phyloP scores from a whole-genome alignment of 768 basidiomycete genomes.

The Rhizopogon vinicolor region DNA sequence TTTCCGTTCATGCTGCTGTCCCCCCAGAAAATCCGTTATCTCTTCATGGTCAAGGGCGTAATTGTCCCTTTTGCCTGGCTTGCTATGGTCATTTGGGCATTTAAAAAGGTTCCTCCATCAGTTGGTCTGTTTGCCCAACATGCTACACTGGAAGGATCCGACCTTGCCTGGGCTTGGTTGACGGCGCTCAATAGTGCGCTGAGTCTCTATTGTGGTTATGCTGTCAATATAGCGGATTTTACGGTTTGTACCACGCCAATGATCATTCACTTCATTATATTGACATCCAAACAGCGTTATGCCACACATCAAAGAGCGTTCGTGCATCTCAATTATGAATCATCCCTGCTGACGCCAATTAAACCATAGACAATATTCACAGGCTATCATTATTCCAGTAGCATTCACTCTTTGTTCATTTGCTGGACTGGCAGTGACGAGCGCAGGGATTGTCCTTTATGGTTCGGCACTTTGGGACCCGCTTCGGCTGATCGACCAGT shows the following conservation, averaged over 20 bases:
- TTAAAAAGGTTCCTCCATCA: conserved; percentile 60
- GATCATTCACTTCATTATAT: conserved; percentile 6
- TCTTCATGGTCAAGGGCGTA: conserved; percentile 69
- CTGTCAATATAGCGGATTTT: conserved; percentile 85
- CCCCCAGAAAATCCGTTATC: conserved; percentile 70
- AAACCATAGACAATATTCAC: conserved; percentile 58
- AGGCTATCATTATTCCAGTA: conserved; percentile 70
- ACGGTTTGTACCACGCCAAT: conserved; percentile 34
- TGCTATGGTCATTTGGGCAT: conserved; percentile 76
- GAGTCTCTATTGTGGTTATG: conserved; percentile 67
- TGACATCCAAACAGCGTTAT: conserved; percentile 48
- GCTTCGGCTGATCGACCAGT: conserved; percentile 65
- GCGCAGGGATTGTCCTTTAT: conserved; percentile 67
- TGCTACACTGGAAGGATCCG: conserved; percentile 46
- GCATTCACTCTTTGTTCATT: conserved; percentile 77
- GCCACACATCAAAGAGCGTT: conserved; percentile 61
- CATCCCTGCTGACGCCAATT: not conserved
- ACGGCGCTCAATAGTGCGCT: conserved; percentile 71
- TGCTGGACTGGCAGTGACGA: conserved; percentile 77
- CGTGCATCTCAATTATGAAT: conserved; percentile 13
- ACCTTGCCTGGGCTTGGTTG: conserved; percentile 76
- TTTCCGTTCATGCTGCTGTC: conserved; percentile 73
- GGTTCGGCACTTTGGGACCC: conserved; percentile 71
- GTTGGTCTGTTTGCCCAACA: conserved; percentile 54
- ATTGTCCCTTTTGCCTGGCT: conserved; percentile 64